Conservation (phyloP, 441 rosid species). For the Metrosideros polymorpha region DNA sequence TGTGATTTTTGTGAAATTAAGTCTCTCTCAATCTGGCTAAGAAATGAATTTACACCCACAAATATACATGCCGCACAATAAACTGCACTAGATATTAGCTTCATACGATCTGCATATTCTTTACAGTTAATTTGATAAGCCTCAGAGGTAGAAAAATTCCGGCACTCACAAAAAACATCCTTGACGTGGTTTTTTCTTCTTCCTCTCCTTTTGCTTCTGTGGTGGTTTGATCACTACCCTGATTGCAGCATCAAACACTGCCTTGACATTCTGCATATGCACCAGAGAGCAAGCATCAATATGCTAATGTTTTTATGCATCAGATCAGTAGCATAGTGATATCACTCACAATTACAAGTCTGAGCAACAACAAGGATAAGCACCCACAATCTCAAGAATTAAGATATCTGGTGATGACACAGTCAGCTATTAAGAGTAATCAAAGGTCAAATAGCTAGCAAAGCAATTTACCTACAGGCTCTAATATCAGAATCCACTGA, state of each 20-base stretch:
- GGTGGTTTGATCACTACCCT: slow-evolving; percentile 83
- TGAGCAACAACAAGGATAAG: not conserved
- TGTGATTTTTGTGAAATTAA: not conserved
- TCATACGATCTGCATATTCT: not conserved
- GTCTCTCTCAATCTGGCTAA: not conserved
- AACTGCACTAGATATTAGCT: not conserved
- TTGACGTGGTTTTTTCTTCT: slow-evolving; percentile 41
- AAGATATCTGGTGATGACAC: not conserved
- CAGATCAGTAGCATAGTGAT: not conserved
- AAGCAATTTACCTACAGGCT: not conserved
- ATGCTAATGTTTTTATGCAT: not conserved
- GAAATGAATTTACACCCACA: not conserved
- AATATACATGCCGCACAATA: not conserved
- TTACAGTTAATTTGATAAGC: not conserved
- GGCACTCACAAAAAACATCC: slow-evolving; percentile 79
- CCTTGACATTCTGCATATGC: slow-evolving; percentile 76
- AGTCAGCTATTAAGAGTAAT: not conserved
- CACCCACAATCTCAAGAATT: not conserved
- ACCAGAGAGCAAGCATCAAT: not conserved
- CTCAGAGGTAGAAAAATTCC: not conserved
- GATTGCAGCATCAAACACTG: slow-evolving; percentile 92
- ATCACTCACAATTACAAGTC: not conserved
- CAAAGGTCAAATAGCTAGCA: not conserved
- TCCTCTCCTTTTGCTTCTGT: slow-evolving; percentile 67
- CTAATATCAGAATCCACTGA: not conserved